Base-by-base conservation (phyloP, 2,329 filamentous ascomycete species). In the Venturia carpophila region DNA sequence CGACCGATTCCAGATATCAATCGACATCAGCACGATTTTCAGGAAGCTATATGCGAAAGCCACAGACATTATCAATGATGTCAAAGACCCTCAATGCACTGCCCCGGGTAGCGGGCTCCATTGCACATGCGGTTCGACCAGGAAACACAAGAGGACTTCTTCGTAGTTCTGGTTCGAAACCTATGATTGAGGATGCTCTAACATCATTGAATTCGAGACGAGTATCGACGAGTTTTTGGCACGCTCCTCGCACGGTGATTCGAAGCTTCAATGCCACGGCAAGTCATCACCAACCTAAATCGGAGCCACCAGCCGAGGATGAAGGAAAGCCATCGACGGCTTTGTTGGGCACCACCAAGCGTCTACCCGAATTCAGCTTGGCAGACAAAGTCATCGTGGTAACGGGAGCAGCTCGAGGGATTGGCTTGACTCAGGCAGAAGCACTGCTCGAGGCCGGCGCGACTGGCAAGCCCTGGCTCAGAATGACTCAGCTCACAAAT, bases 341-440 rank as follows among this genome's bases (percentile, higher is more conserved):
- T 0, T 47, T 42, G 13, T 5, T 47, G 6, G 52, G 52, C 17
- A 58, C 61, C 4, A 63, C 34, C 15, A 47, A 72, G n/a, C 75
- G 74, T 39, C 76, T 78, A 66, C 69, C 71, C 41, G 77, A 80
- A 64, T 79, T 79, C 67, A 75, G 78, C 64, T 84, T 97, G 43
- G 89, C 96, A 74, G 89, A 86, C 67, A 88, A 87, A 73, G 89
- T 92, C 10, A 91, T 86, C 61, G 81, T 97, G 47, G 89, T 97
- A 45, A 97, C 93, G 0, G 93, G 93, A 17, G 78, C 77, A 41
- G 78, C 72, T 3, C 71, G 77, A 58, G 78, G 78, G n/a, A 69
- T 80, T 7, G 78, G 78, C 27, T 69, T 80, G 27, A 73, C 74
- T 9, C 76, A 81, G 71, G 79, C 77, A 7, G 77, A 80, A 69